Base-by-base conservation (phyloP, 1,284 basidiomycete genomes). In the Ganoderma boninense region DNA sequence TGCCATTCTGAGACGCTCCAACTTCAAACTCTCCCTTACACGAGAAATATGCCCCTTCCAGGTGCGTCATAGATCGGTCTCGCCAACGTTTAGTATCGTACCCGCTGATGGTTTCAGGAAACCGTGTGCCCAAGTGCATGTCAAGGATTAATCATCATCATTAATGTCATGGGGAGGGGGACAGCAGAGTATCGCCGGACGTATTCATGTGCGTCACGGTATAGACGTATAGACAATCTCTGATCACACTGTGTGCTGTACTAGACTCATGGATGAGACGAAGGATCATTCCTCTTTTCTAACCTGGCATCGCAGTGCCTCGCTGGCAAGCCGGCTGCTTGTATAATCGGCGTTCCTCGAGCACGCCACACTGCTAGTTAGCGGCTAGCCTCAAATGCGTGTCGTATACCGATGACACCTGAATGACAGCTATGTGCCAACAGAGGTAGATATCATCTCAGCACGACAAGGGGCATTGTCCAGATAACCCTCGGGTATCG, bases 41-140 rank as follows among this genome's bases (percentile, higher is more conserved):
- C 44, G 46, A 52, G 35, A 49, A 35, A 56, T 29, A 32, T 11
- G 60, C 38, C 54, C 23, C 26, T 64, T 66, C 68, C 64, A 69
- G 71, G 42, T 64, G 66, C 32, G 43, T 40, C 52, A 43, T 7
- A 52, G 66, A 65, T 35, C 38, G 49, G 65, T 57, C 65, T 66
- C 54, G 67, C 16, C 68, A 32, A 64, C 63, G 62, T 35, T 29
- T 29, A 6, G 8, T 20, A 29, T 54, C 23, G 13, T 7, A 16
- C 52, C 52, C 52, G 52, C 18, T 46, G 18, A 46, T 20, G 44
- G 18, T 20, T 46, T 3, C 44, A 46, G 18, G 20, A 7, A 18
- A 20, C 38, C 38, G 44, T 49, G 46, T 10, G 18, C 8, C 2
- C 46, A 18, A n/a, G 7, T 18, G 20, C n/a, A n/a, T 10, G 46